Evolutionary conservation across 257 asterid species (phyloP), one percentile per base, ranked within the genome.

Genomic region (Solanum okadae): DNA sequence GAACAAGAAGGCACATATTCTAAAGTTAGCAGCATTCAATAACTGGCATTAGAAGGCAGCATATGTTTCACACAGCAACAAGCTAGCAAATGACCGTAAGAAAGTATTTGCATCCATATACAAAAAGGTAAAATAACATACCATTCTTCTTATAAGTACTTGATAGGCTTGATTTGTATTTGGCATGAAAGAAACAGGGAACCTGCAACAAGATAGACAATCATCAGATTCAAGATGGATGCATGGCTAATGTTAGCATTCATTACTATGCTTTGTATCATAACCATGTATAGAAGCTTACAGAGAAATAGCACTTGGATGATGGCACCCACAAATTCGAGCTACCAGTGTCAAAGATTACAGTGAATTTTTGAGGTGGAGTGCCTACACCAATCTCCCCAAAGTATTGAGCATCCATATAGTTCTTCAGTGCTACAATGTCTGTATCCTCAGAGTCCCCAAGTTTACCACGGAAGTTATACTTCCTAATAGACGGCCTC

Each of bases 281-380:
- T 42, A 35, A 63, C 34, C 59, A 68, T 86, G 52, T 67, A 31
- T 10, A 86, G 29, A 86, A 63, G 84, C 98, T 94, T 92, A 97
- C 98, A 89, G 99, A 97, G 87, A 97, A 95, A 87, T 94, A 94
- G 88, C 99, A 97, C 90, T 97, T 96, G 2, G 98, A 70, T n/a
- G 99, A 97, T 10, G 99, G 99, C 86, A 97, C 98, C 99, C 99
- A 97, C 88, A 97, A 90, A 91, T 97, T 97, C 63, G 99, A 92
- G 95, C 99, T 97, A 79, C 99, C 99, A 0, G 99, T 97, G 89
- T 97, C 99, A 31, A 97, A 97, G 86, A 97, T 97, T 75, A 97
- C 98, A 65, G 98, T 97, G 59, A 97, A 96, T 44, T 97, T 97
- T 92, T 97, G 98, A 3, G 97, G 95, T 16, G 99, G 99, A 72